A percentile compares a stretch with the other conserved stretches of the same genome.
These are phyloP conservation scores for Claviceps quebecensis DNA, from an alignment of 2,329 filamentous ascomycete genomes.

Conservation along the genomic window DNA sequence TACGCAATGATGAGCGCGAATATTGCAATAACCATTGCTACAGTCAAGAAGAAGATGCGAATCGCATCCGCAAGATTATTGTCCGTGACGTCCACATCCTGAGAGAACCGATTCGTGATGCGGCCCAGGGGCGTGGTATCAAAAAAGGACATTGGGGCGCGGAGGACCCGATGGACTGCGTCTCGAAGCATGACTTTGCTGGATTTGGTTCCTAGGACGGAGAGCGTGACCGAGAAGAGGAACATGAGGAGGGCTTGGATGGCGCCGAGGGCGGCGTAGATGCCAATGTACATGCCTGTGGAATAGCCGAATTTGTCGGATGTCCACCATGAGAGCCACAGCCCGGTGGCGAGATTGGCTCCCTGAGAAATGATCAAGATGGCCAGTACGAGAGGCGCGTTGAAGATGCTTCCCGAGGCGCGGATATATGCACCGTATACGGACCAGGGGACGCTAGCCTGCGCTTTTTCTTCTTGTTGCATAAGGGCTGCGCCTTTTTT, in stretches of 20 bases:
- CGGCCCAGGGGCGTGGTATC: slow-evolving; percentile 91
- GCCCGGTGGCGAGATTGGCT: slow-evolving; percentile 71
- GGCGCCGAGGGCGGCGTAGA: slow-evolving; percentile 57
- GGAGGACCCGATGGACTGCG: slow-evolving; percentile 64
- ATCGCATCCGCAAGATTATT: slow-evolving; percentile 81
- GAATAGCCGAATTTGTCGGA: slow-evolving; percentile 58
- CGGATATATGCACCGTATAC: slow-evolving; percentile 67
- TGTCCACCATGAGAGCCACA: slow-evolving; percentile 95
- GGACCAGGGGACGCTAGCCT: slow-evolving; percentile 63
- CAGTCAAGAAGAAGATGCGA: slow-evolving; percentile 80
- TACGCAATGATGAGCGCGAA: slow-evolving; percentile 89
- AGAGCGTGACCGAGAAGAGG: slow-evolving; percentile 62
- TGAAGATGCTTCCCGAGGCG: slow-evolving; percentile 58
- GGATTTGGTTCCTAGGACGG: slow-evolving; percentile 65
- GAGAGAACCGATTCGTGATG: slow-evolving; percentile 91
- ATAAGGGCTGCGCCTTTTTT: slow-evolving; percentile 52
- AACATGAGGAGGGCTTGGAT: slow-evolving; percentile 65
- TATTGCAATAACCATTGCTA: slow-evolving; percentile 69
- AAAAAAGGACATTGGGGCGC: slow-evolving; percentile 78
- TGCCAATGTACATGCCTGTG: slow-evolving; percentile 57
- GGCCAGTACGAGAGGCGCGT: slow-evolving; percentile 48
- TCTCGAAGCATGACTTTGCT: slow-evolving; percentile 70
- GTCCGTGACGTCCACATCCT: slow-evolving; percentile 94
- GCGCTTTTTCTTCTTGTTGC: slow-evolving; percentile 57
- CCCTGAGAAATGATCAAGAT: slow-evolving; percentile 62